Percentiles rank a stretch among this genome's conserved stretches.
phyloP scores from a whole-genome alignment of 1,284 basidiomycete species.

The Heimioporus punctisporus region DNA sequence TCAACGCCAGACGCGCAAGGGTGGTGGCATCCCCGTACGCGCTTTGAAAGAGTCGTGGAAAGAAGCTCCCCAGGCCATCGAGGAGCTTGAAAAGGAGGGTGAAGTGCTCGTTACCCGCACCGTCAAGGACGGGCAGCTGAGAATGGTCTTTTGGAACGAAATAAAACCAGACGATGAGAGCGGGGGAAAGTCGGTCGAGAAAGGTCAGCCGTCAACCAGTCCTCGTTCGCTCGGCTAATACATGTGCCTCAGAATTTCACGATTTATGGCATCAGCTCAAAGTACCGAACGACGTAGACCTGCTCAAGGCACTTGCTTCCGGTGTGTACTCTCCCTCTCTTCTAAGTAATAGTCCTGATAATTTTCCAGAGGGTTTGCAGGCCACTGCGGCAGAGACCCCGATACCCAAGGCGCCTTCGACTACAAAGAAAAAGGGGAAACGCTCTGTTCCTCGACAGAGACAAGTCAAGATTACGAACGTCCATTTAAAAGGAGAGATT shows the following conservation, averaged over 20 bases:
- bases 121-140: constrained; percentile 79
- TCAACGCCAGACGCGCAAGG: constrained; percentile 75
- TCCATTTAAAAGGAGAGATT: constrained; percentile 82
- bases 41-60: constrained; percentile 91
- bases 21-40: constrained; percentile 84
- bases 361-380: constrained; percentile 68
- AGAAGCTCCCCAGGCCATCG: constrained; percentile 78
- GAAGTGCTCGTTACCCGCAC: constrained; percentile 87
- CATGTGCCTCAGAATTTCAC: constrained; percentile 68
- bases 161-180: constrained; percentile 74
- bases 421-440: constrained; percentile 80
- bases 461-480: constrained; percentile 84
- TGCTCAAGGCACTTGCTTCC: constrained; percentile 73
- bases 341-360: constrained; percentile 1
- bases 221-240: not conserved
- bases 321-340: constrained; percentile 40
- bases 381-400: constrained; percentile 62
- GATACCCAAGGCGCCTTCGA: constrained; percentile 51
- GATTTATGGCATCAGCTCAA: constrained; percentile 86
- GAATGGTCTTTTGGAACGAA: constrained; percentile 94
- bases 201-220: constrained; percentile 53
- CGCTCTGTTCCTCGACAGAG: constrained; percentile 75
- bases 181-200: constrained; percentile 73
- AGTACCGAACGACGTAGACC: constrained; percentile 84
- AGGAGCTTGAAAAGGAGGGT: constrained; percentile 86